Percentiles rank a stretch among this genome's conserved stretches.
phyloP scores from a whole-genome alignment of 2,329 filamentous ascomycete species.

The Verticillium alfalfae region DNA sequence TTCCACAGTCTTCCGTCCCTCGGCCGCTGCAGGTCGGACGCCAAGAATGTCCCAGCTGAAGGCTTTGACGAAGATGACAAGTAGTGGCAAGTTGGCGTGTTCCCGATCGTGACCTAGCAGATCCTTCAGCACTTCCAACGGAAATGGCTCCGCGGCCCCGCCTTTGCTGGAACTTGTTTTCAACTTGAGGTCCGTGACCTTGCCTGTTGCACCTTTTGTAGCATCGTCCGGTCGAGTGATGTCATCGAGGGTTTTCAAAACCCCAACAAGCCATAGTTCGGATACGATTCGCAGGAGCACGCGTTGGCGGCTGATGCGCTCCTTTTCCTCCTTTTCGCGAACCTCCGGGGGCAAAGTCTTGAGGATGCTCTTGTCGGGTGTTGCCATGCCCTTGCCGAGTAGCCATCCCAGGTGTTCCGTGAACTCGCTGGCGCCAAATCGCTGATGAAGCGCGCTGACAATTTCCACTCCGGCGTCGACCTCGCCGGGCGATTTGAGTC shows the following conservation, averaged over 20 bases:
- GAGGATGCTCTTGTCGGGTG: conserved; percentile 77
- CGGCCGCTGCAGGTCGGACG: conserved; percentile 62
- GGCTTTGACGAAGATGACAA: conserved; percentile 92
- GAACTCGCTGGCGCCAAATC: conserved; percentile 86
- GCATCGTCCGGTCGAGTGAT: conserved; percentile 57
- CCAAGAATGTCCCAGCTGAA: conserved; percentile 96
- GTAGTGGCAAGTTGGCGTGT: conserved; percentile 81
- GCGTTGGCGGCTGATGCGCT: conserved; percentile 79
- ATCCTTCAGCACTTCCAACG: conserved; percentile 95
- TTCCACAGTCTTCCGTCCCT: conserved; percentile 78
- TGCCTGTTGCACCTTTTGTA: conserved; percentile 57
- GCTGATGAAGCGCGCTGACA: conserved; percentile 89
- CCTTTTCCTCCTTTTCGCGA: conserved; percentile 92
- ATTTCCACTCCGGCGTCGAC: conserved; percentile 89
- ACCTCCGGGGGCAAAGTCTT: conserved; percentile 76
- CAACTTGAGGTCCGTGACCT: conserved; percentile 54
- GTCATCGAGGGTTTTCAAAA: conserved; percentile 74
- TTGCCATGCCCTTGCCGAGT: conserved; percentile 83
- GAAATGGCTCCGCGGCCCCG: conserved; percentile 81
- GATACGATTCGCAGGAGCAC: conserved; percentile 85
- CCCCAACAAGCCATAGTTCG: conserved; percentile 90
- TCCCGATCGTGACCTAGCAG: conserved; percentile 90
- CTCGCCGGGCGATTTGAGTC: conserved; percentile 85
- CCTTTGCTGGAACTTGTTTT: conserved; percentile 49
- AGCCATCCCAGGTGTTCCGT: conserved; percentile 91